Evolutionary conservation across 2,329 filamentous ascomycete species (phyloP), one percentile per base, ranked within the genome.

Genomic region (Dryadomyces quercivorus): DNA sequence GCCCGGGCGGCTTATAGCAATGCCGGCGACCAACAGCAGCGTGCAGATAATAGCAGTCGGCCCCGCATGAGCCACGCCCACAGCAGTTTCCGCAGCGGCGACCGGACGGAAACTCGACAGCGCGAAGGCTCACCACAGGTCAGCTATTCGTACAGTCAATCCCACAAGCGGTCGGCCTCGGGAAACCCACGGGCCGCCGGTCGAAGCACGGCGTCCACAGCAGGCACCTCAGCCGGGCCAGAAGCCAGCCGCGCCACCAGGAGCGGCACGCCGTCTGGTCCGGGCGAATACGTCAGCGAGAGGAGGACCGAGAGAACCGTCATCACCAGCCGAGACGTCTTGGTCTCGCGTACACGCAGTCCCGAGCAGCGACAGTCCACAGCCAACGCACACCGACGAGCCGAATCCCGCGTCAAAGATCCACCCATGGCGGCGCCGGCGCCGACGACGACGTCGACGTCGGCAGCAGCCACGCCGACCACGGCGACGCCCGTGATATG

Each of bases 301-400:
- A 69, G 79, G 58, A 72, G 77, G 63, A 81, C 76, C 8, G 81
- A 84, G 66, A 74, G 71, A 53, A 59, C 61, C 63, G 64, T 74
- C 62, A 64, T 80, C 54, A 74, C 83, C 57, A 82, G 80, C 21
- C 72, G 79, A 55, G 85, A 89, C 63, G 81, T 80, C 54, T 65
- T 83, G 54, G 75, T 80, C 40, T 72, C 76, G 55, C 75, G 81
- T 55, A 75, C 75, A 8, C 76, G 74, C 63, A 87, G 84, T 61
- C 77, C 83, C 1, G 76, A 77, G 51, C 68, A 73, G 48, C 65
- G 5, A 15, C 68, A 69, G 45, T 60, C 61, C 61, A 45, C 56
- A 64, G 74, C 60, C 72, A 65, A 56, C 63, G 63, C n/a, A 44
- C 7, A 18, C 20, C 3, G 46, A 22, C 22, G 45, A 47, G 20